Evolutionary conservation across 2,329 filamentous ascomycete genomes (phyloP), one percentile per base, ranked within the genome.

Genomic region (Sporothrix inflata): DNA sequence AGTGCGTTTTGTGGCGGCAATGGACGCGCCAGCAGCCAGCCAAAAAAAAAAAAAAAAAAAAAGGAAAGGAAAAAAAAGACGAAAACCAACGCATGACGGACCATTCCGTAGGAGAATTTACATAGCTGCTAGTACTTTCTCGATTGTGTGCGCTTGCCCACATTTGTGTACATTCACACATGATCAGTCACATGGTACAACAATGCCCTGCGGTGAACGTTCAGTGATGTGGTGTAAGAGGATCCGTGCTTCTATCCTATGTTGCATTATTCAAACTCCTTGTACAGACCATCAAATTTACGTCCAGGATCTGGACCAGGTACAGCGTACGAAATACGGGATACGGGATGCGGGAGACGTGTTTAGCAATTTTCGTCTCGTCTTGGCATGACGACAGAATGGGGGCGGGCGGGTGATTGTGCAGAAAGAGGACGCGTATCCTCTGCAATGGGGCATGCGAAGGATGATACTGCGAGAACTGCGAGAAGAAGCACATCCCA

Each of bases 161-260:
- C 40, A 49, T 19, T n/a, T 1, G 3, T 45, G 14, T 7, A 6
- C 24, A 4, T 9, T 16, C 30, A n/a, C n/a, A 55, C 49, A 69
- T 53, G 66, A 69, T 49, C 49, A 42, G 66, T 45, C 66, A 55
- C 21, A 69, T 45, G 66, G 66, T 30, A 57, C 66, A 55, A n/a
- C 6, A 9, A 30, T n/a, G 11, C 38, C n/a, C 21, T 24, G 34
- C 12, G 8, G 34, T 27, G 60, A 9, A 14, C 9, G n/a, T 45
- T 14, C 11, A 63, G 55, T 38, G 27, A 30, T 11, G 55, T 12
- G 3, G 55, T 21, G 55, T 30, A 60, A 60, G 55, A 60, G 4
- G 16, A 21, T 11, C n/a, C 19, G 42, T 6, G 42, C 30, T 34
- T 34, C 30, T 34, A 34, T 34, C 30, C 30, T 34, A 6, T 34